These are phyloP conservation scores for Cichorium intybus DNA, from an alignment of 140 eudicot genomes.

Conservation along the genomic window DNA sequence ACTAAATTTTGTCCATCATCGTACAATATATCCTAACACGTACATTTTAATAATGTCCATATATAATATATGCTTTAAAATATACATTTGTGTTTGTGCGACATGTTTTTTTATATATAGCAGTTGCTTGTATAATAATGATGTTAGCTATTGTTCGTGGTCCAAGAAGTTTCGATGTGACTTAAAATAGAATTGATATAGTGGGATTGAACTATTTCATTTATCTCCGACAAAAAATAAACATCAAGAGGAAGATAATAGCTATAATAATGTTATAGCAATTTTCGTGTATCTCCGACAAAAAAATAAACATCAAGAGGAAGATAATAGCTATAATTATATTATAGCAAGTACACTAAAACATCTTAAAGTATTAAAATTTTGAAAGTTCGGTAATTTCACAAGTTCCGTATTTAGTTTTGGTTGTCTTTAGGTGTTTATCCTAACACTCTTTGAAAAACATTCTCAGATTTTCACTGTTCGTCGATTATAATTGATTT, in stretches of 20 bases:
- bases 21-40: background rate
- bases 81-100: background rate
- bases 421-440: background rate
- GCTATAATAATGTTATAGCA: background rate
- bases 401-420: background rate
- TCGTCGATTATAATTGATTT: background rate
- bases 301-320: background rate
- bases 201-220: background rate
- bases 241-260: background rate
- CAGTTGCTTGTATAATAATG: background rate
- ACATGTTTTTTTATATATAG: background rate
- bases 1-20: background rate
- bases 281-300: background rate
- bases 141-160: constrained; percentile 21
- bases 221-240: background rate
- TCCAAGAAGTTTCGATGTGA: constrained; percentile 11
- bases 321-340: background rate
- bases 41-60: background rate
- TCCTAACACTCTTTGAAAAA: background rate
- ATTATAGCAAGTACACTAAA: background rate
- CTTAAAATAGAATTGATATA: background rate
- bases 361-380: background rate
- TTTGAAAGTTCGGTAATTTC: background rate
- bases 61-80: background rate
- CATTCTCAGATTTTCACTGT: background rate